Base-by-base conservation (phyloP, 345 rosid genomes). In the Gossypium herbaceum region DNA sequence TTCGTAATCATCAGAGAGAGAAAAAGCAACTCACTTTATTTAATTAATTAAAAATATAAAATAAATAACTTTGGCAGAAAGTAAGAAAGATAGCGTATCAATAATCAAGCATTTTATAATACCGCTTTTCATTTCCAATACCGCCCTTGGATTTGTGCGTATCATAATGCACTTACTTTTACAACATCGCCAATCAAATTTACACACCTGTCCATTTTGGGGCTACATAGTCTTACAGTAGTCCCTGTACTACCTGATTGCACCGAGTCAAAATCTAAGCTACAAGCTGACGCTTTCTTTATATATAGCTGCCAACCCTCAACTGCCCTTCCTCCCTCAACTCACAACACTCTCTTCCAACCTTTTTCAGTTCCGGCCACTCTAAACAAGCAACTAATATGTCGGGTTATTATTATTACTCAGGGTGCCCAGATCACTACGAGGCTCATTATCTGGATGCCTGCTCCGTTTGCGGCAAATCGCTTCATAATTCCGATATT, bases 401-500 rank as follows among this genome's bases (percentile, higher is more conserved):
- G 81, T 73, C 74, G 75, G 75, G 60, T 68, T 75, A 79, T 63
- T 84, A 73, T 67, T 83, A 74, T 63, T 83, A 85, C 77, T 73
- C 80, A 4, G 84, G 83, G 1, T 58, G 77, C 73, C 44, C 48
- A 15, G 83, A 74, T 17, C 75, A 27, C 43, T 61, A 75, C 39
- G 85, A 88, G 85, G 79, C 90, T 27, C 89, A 92, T 80, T 94
- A 89, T 75, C 94, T 92, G 0, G 88, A 89, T 52, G 83, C 89
- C 0, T 94, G 97, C 73, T 85, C 83, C 79, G 90, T 89, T 56
- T 94, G 98, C 76, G 76, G 79, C 62, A 90, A 88, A 81, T 84
- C 88, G 0, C 90, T 94, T 4, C 88, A 50, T 44, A 84, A 94
- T 79, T 77, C 91, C 12, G 93, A 94, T 68, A 92, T 94, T 77